Conservation (phyloP, 208 protist species). For the Angomonas desouzai region DNA sequence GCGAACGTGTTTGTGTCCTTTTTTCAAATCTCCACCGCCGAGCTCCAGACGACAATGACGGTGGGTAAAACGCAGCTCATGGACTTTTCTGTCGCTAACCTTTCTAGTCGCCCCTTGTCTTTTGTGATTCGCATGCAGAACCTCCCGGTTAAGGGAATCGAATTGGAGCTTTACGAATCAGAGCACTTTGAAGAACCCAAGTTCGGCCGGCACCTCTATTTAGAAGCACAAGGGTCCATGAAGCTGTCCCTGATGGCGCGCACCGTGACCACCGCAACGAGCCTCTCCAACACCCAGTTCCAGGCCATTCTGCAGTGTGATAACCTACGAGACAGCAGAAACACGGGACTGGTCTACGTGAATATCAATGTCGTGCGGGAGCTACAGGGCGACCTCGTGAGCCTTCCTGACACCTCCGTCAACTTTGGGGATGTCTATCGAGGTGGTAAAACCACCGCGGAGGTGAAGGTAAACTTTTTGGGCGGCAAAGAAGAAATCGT, state of each 20-base stretch:
- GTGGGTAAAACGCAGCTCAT: slow-evolving; percentile 70
- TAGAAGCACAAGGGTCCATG: slow-evolving; percentile 69
- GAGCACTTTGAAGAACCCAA: slow-evolving; percentile 78
- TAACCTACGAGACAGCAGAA: slow-evolving; percentile 68
- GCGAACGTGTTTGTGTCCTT: slow-evolving; percentile 68
- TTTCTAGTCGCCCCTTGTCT: slow-evolving; percentile 44
- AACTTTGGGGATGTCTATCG: slow-evolving; percentile 84
- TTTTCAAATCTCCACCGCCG: slow-evolving; percentile 50
- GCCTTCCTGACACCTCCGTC: slow-evolving; percentile 39
- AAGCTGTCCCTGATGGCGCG: slow-evolving; percentile 72
- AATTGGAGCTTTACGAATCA: slow-evolving; percentile 66
- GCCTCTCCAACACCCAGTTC: slow-evolving; percentile 33
- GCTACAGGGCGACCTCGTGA: slow-evolving; percentile 63
- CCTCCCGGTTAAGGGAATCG: slow-evolving; percentile 51
- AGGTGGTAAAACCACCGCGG: slow-evolving; percentile 38
- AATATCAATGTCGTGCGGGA: slow-evolving; percentile 59
- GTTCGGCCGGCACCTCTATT: slow-evolving; percentile 47
- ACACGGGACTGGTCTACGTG: slow-evolving; percentile 61
- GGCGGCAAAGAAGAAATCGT: slow-evolving; percentile 48
- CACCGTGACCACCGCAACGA: slow-evolving; percentile 22
- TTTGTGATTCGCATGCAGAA: slow-evolving; percentile 77
- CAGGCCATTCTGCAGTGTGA: slow-evolving; percentile 73
- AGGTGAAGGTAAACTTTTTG: slow-evolving; percentile 40
- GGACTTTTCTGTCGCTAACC: slow-evolving; percentile 72
- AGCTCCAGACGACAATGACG: slow-evolving; percentile 66